Percentiles rank a stretch among this genome's conserved stretches.
phyloP scores from a whole-genome alignment of 768 basidiomycete genomes.

The Tricholoma terreum region DNA sequence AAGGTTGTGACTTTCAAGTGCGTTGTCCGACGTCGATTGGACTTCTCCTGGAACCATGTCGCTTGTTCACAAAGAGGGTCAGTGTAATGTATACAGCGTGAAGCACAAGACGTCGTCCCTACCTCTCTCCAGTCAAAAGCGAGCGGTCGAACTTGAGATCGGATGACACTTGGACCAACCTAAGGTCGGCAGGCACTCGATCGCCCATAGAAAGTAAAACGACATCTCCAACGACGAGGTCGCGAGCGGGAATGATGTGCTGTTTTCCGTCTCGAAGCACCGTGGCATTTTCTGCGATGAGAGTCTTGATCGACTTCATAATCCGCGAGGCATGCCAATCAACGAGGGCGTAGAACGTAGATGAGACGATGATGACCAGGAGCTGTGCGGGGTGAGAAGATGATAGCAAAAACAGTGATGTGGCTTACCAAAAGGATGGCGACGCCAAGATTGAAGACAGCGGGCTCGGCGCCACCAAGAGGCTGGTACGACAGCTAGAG shows the following conservation, averaged over 20 bases:
- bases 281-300: neutral
- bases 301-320: neutral
- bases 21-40: constrained; percentile 32
- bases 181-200: constrained; percentile 68
- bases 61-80: neutral
- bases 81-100: neutral
- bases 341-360: neutral
- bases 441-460: neutral
- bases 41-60: constrained; percentile 18
- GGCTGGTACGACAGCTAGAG: neutral
- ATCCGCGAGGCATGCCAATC: neutral
- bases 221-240: constrained; percentile 67
- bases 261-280: neutral
- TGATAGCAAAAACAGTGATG: too few species aligned
- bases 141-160: constrained; percentile 63
- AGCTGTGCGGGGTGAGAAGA: neutral
- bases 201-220: constrained; percentile 61
- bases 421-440: neutral
- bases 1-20: constrained; percentile 24
- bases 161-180: constrained; percentile 53
- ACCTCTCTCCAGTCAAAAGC: constrained; percentile 62
- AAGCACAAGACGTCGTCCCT: constrained; percentile 5
- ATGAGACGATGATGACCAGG: neutral
- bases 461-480: neutral
- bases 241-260: constrained; percentile 49